Base-by-base conservation (phyloP, 1,139 yeast genomes). In the Groenewaldozyma sp. region DNA sequence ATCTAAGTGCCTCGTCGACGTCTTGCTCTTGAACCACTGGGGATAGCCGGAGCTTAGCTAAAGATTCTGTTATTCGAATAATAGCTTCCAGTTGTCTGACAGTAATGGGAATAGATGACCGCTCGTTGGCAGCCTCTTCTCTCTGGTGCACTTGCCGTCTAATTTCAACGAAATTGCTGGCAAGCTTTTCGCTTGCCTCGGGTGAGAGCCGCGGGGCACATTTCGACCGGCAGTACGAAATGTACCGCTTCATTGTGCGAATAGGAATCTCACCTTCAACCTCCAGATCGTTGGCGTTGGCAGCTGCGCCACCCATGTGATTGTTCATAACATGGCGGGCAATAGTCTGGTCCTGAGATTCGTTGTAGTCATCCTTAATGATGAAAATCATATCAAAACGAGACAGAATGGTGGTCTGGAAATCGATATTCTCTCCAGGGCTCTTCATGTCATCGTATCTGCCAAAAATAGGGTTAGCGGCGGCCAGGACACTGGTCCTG, bases 361-460 rank as follows among this genome's bases (percentile, higher is more conserved):
- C 87, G 56, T 87, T 80, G 61, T 93, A 97, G 42, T 83, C 95
- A 63, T 91, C 99, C 58, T 87, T 91, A 42, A 91, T 95, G 54
- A 91, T 86, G 64, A 87, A 91, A 56, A 91, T 93, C 98, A 93
- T 91, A 64, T 91, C 99, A 59, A 91, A 91, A 67, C 99, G 82
- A 4, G 98, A 91, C 63, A 91, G 71, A 62, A 91, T 83, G 3
- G 99, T 91, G 2, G 95, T 84, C 64, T 91, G 98, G 68, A 91
- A 91, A 62, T 91, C 99, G 53, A 91, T 91, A 56, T 91, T 93
- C 58, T 91, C 98, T 47, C 98, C 98, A 0, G 98, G 96, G 35
- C 94, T 79, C 63, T 87, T 88, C 70, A 83, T 74, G 49, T 91
- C 97, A 60, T 91, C 97, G 59, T 91, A 91, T 51, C 97, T 74